A percentile compares a stretch with the other conserved stretches of the same genome.
These are phyloP conservation scores for Leishmania arabica DNA, from an alignment of 208 protist genomes.

Conservation along the genomic window DNA sequence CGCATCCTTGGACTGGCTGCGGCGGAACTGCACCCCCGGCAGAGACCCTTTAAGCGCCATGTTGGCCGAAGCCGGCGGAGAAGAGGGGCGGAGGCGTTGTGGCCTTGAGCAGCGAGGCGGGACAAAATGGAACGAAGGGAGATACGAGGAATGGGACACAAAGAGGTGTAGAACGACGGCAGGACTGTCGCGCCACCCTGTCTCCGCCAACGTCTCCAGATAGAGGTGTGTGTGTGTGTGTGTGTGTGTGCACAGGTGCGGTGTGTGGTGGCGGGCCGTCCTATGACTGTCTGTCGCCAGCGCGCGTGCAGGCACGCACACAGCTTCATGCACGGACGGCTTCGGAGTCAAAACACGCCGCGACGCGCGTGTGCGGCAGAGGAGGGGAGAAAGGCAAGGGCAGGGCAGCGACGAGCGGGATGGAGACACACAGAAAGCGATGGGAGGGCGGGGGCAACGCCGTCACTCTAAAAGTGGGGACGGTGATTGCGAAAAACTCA, in stretches of 20 bases:
- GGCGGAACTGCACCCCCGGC: constrained; percentile 48
- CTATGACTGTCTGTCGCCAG: neutral
- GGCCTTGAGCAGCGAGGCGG: neutral
- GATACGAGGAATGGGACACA: neutral
- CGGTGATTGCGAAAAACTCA: neutral
- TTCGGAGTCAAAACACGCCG: neutral
- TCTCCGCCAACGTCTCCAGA: neutral
- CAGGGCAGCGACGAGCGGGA: neutral
- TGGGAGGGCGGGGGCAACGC: neutral
- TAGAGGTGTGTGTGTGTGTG: neutral
- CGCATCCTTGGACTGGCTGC: constrained; percentile 51
- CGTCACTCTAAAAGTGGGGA: neutral
- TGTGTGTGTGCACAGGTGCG: too few relatives aligned
- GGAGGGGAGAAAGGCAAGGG: constrained; percentile 4
- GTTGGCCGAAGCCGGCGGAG: neutral
- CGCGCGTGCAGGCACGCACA: neutral
- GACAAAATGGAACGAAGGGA: neutral
- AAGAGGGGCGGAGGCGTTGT: neutral
- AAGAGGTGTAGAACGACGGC: neutral
- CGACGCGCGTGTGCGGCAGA: neutral
- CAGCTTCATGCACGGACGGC: neutral
- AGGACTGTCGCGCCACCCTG: neutral
- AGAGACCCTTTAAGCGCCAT: constrained; percentile 19
- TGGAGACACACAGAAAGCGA: neutral
- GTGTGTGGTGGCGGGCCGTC: neutral